phyloP scores from a whole-genome alignment of 768 basidiomycete species.

The Leccinum boreale region DNA sequence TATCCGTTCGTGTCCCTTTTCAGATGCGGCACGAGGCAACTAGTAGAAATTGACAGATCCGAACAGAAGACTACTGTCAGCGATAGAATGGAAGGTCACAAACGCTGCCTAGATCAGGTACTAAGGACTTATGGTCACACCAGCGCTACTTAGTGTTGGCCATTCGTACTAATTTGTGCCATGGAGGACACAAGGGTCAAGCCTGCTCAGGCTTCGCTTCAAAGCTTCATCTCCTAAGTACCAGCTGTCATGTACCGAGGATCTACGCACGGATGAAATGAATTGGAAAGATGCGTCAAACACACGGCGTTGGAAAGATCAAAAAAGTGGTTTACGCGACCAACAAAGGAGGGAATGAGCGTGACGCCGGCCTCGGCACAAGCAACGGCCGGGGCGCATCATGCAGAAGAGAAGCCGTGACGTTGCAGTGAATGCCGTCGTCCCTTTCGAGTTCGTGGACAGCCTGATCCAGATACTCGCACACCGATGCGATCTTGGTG shows the following conservation, averaged over 20 bases:
- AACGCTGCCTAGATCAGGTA: too few species aligned
- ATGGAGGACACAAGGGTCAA: too few species aligned
- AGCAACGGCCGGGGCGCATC: slow-evolving; percentile 89
- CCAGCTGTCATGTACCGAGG: slow-evolving; percentile 43
- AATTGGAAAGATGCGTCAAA: slow-evolving; percentile 1
- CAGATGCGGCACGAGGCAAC: not conserved
- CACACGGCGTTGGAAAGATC: slow-evolving; percentile 11
- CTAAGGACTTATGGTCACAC: too few species aligned
- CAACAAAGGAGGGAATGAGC: slow-evolving; percentile 98
- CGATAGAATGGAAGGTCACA: not conserved
- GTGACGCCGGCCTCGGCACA: slow-evolving; percentile 98
- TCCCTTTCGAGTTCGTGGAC: slow-evolving; percentile 92
- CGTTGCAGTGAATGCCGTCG: slow-evolving; percentile 96
- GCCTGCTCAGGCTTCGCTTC: too few species aligned
- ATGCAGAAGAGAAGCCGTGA: slow-evolving; percentile 98
- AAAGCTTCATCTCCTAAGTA: too few species aligned
- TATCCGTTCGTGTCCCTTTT: not conserved
- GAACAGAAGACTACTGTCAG: not conserved
- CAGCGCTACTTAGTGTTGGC: too few species aligned
- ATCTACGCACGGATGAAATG: slow-evolving; percentile 50
- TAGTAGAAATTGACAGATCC: not conserved
- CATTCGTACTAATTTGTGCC: too few species aligned
- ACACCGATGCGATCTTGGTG: slow-evolving; percentile 99
- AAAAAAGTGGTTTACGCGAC: slow-evolving; percentile 60
- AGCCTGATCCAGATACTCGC: slow-evolving; percentile 99